Conservation (phyloP, 2,329 filamentous ascomycete species). For the Diaporthe nobilis region DNA sequence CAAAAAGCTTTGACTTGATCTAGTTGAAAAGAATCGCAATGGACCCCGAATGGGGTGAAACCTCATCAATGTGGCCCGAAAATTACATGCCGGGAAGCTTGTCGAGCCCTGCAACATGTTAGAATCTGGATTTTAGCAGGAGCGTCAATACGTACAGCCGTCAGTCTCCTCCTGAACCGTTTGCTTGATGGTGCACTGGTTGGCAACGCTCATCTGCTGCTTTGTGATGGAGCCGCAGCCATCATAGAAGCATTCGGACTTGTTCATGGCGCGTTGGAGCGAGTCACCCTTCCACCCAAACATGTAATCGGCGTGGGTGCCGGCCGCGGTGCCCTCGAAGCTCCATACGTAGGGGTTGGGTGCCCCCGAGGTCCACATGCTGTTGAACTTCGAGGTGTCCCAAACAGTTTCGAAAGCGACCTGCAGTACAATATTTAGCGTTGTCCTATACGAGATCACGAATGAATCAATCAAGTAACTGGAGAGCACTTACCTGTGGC, state of each 20-base stretch:
- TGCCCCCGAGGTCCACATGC: conserved; percentile 55
- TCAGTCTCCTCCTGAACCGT: not conserved
- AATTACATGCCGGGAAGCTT: conserved; percentile 12
- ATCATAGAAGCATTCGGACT: conserved; percentile 35
- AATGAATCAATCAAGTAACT: not conserved
- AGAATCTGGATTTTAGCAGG: not conserved
- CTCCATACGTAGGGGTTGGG: conserved; percentile 49
- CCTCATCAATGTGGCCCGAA: not conserved
- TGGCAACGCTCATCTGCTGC: conserved; percentile 32
- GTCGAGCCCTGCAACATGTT: not conserved
- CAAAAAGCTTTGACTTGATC: conserved; percentile 9
- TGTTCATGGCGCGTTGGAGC: conserved; percentile 51
- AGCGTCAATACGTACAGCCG: not conserved
- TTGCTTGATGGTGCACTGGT: conserved; percentile 24
- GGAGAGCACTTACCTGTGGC: conserved; percentile 46
- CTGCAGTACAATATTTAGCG: not conserved
- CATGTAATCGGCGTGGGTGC: conserved; percentile 52
- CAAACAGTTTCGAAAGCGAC: conserved; percentile 61
- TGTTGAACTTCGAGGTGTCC: conserved; percentile 56
- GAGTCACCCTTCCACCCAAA: conserved; percentile 54
- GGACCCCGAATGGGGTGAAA: not conserved
- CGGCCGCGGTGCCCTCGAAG: conserved; percentile 49
- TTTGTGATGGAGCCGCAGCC: conserved; percentile 35
- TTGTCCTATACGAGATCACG: no score
- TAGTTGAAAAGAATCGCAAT: conserved; percentile 1